A percentile compares a stretch with the other conserved stretches of the same genome.
These are phyloP conservation scores for Hirschioporus abietinus DNA, from an alignment of 768 basidiomycete genomes.

Conservation along the genomic window DNA sequence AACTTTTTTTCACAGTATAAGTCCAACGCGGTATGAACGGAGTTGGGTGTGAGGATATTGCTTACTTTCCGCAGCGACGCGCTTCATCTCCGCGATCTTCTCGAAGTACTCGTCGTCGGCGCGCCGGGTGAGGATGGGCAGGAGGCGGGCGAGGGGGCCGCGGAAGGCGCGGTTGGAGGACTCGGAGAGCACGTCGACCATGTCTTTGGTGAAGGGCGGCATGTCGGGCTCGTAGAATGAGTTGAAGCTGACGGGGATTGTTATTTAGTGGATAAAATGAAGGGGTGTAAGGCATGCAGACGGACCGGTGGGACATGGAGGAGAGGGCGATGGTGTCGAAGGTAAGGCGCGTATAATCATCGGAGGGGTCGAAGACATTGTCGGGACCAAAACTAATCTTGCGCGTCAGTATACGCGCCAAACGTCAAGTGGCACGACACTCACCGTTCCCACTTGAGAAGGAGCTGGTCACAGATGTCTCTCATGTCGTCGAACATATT, in stretches of 20 bases:
- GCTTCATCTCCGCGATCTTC: slow-evolving; percentile 36
- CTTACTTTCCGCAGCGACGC: slow-evolving; percentile 35
- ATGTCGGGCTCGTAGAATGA: slow-evolving; percentile 39
- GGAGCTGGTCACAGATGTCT: slow-evolving; percentile 38
- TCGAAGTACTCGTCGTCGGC: slow-evolving; percentile 33
- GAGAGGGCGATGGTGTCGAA: slow-evolving; percentile 43
- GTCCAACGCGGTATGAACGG: no score
- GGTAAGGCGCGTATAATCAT: slow-evolving; percentile 44
- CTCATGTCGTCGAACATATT: slow-evolving; percentile 45
- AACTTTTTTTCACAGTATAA: no score
- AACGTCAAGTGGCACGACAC: neutral
- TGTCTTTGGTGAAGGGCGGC: slow-evolving; percentile 35
- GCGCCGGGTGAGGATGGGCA: neutral
- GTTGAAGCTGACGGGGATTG: slow-evolving; percentile 30
- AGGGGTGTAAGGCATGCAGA: no score
- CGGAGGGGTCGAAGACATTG: slow-evolving; percentile 34
- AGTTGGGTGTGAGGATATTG: no score
- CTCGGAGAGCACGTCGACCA: slow-evolving; percentile 38
- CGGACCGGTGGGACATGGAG: slow-evolving; percentile 36
- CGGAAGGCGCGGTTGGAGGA: slow-evolving; percentile 23
- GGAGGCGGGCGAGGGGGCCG: neutral
- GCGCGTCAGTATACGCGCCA: neutral
- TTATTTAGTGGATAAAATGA: no score
- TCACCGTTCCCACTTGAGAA: slow-evolving; percentile 40
- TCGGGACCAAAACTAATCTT: slow-evolving; percentile 36